Evolutionary conservation across 148 eudicot genomes (phyloP), one percentile per base, ranked within the genome.

Genomic region (Salicornia ramosissima): DNA sequence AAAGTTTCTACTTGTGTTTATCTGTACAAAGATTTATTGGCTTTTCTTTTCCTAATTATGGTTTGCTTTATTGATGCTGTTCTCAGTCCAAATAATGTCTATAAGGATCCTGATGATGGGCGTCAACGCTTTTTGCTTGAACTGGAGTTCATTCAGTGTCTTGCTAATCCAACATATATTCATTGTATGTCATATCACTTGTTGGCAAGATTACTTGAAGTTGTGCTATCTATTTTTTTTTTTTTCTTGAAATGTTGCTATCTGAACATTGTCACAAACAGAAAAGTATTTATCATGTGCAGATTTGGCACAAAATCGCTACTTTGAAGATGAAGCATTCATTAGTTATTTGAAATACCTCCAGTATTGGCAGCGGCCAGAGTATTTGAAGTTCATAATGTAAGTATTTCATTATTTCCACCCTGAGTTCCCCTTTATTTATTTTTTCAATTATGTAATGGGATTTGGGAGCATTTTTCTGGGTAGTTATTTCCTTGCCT

Each of bases 221-320:
- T 64, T 24, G 65, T 34, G 10, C 22, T 24, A n/a, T n/a, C n/a
- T n/a, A n/a, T n/a, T n/a, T n/a, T n/a, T n/a, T n/a, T n/a, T n/a
- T n/a, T n/a, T 55, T 11, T 22, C 34, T 5, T 39, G 10, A 59
- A 16, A 13, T 64, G 18, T 59, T 34, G 10, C 22, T 24, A 43
- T 46, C 33, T 29, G 33, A 28, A 39, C 16, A 42, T 6, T 42
- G 15, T 30, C 14, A 65, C 55, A 9, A 46, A 15, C n/a, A 13
- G 26, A 16, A 8, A 28, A 34, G 6, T 36, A 10, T 26, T 36
- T 22, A 1, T 45, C 64, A 51, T 50, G 46, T 71, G 77, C 78
- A 90, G 99, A 94, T 86, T 86, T 94, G 84, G 99, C 96, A 68
- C 99, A 94, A 69, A 94, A 94, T 72, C 83, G 97, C 19, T 94